phyloP scores from a whole-genome alignment of 1,139 yeast species.

The Lizanozyma gosingica region DNA sequence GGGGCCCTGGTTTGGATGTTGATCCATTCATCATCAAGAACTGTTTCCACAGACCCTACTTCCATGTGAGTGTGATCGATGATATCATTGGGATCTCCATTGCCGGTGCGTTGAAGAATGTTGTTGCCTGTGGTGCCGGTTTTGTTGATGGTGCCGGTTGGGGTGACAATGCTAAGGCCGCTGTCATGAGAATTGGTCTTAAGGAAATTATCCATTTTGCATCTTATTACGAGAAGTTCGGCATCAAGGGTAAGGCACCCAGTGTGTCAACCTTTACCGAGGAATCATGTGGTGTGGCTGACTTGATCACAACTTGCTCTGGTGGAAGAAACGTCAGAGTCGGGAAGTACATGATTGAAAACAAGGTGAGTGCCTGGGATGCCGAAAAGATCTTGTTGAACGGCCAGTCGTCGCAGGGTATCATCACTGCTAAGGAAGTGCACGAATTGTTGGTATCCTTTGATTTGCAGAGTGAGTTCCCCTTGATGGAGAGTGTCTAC shows the following conservation, averaged over 20 bases:
- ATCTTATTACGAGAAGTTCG: neutral
- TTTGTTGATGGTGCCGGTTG: constrained; percentile 42
- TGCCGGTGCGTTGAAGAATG: constrained; percentile 43
- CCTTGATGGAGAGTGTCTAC: constrained; percentile 41
- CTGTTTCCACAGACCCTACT: constrained; percentile 39
- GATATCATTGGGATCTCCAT: constrained; percentile 43
- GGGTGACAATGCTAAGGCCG: constrained; percentile 46
- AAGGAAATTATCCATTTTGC: constrained; percentile 36
- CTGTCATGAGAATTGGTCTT: constrained; percentile 41
- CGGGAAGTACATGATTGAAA: constrained; percentile 39
- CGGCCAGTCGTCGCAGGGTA: constrained; percentile 45
- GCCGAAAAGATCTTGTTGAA: constrained; percentile 39
- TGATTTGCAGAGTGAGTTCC: constrained; percentile 27
- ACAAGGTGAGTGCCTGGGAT: constrained; percentile 32
- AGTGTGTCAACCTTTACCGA: constrained; percentile 31
- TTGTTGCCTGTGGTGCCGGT: constrained; percentile 42
- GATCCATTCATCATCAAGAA: constrained; percentile 32
- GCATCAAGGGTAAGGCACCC: constrained; percentile 14
- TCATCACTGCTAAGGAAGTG: constrained; percentile 39
- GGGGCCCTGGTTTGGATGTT: constrained; percentile 35
- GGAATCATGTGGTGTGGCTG: constrained; percentile 45
- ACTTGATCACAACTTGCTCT: constrained; percentile 40
- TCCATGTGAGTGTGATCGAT: constrained; percentile 39
- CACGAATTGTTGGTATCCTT: constrained; percentile 34
- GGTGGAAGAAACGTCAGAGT: constrained; percentile 44